These are phyloP conservation scores for Cairneyella variabilis DNA, from an alignment of 495 filamentous ascomycete species.

Conservation along the genomic window DNA sequence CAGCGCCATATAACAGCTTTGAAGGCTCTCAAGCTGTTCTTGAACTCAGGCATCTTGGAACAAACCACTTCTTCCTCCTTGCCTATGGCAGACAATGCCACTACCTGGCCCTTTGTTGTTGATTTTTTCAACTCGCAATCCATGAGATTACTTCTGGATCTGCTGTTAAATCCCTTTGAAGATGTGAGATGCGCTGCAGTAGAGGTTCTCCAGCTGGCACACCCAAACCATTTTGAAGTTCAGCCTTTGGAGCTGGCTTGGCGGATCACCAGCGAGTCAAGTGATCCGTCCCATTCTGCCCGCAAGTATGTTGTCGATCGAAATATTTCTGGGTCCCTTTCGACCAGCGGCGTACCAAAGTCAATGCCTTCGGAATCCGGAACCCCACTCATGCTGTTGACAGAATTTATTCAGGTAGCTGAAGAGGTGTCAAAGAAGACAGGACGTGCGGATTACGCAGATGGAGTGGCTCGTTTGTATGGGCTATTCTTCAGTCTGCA, in stretches of 20 bases:
- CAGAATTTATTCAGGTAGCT: constrained; percentile 40
- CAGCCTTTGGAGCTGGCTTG: background rate
- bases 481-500: constrained; percentile 42
- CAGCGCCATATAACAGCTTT: constrained; percentile 80
- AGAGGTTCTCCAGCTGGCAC: constrained; percentile 45
- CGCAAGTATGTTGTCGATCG: background rate
- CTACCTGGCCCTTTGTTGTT: constrained; percentile 18
- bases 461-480: constrained; percentile 69
- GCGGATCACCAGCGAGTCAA: background rate
- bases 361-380: background rate
- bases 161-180: constrained; percentile 85
- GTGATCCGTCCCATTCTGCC: background rate
- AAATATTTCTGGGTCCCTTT: background rate
- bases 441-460: constrained; percentile 80
- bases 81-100: constrained; percentile 1
- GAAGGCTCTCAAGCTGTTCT: constrained; percentile 56
- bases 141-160: constrained; percentile 66
- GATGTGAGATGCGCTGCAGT: constrained; percentile 73
- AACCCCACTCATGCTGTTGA: constrained; percentile 1
- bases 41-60: constrained; percentile 48
- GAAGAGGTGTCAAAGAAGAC: constrained; percentile 54
- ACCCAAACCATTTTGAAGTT: constrained; percentile 1
- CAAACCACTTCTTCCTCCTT: background rate
- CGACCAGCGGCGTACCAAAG: background rate
- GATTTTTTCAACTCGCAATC: constrained; percentile 37